A percentile compares a stretch with the other conserved stretches of the same genome.
phyloP scores from a whole-genome alignment of 1,139 yeast genomes.

The Pichia sp. region DNA sequence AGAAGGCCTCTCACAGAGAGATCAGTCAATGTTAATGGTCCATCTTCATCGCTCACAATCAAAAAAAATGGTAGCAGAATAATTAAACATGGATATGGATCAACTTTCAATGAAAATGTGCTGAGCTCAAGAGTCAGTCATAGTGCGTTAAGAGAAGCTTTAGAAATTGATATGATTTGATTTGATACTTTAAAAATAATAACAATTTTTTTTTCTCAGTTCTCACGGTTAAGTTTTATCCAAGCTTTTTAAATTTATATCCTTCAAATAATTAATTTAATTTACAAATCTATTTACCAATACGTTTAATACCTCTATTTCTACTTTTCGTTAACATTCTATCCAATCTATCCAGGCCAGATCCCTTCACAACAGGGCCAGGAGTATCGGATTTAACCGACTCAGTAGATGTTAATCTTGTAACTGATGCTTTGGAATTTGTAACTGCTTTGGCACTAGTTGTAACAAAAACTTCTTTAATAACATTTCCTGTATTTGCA shows the following conservation, averaged over 20 bases:
- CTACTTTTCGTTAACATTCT: conserved; percentile 20
- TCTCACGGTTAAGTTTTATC: too few species aligned
- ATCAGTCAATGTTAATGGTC: conserved; percentile 3
- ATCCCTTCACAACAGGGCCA: conserved; percentile 11
- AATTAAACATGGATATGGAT: conserved; percentile 39
- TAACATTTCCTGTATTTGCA: conserved; percentile 23
- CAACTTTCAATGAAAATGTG: conserved; percentile 37
- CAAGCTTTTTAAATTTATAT: too few species aligned
- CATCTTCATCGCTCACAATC: conserved; percentile 31
- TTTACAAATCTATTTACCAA: conserved; percentile 2
- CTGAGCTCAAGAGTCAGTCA: conserved; percentile 36
- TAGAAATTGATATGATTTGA: conserved; percentile 25
- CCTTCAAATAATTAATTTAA: neutral
- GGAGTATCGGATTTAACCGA: neutral
- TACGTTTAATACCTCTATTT: conserved; percentile 15
- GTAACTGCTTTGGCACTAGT: conserved; percentile 22
- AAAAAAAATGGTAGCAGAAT: conserved; percentile 42
- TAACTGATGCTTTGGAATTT: conserved; percentile 25
- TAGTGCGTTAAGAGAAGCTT: conserved; percentile 39
- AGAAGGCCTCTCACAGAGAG: neutral
- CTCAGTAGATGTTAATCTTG: conserved; percentile 17
- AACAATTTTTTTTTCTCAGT: neutral
- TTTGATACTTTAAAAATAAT: neutral
- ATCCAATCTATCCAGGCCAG: conserved; percentile 21
- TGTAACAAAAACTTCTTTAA: conserved; percentile 27